Evolutionary conservation across 1,284 basidiomycete species (phyloP), one percentile per base, ranked within the genome.

Genomic region (Afroboletus lepidellus): DNA sequence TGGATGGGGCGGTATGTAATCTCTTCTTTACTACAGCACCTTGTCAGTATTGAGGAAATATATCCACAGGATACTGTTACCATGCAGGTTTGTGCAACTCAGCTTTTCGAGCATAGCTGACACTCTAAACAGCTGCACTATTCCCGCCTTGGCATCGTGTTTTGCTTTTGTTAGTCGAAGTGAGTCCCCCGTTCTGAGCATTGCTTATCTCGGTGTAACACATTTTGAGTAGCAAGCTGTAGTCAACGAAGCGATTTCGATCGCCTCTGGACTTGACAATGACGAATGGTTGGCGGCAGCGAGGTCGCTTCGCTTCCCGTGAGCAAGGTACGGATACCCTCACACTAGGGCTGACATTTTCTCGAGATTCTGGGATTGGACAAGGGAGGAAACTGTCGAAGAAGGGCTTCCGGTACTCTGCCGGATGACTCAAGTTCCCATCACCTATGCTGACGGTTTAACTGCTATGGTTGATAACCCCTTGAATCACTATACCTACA

Each of bases 71-170:
- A 1, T 60, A 60, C 25, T 60, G 59, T 48, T 58, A 55, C 16
- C 59, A 60, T 39, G 33, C 15, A 12, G 38, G 59, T 63, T 15
- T 12, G 56, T 46, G 5, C 5, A 8, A 29, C 2, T 12, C 5
- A 3, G 2, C 15, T 21, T 42, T 15, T 36, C 2, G 3, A 44
- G 7, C 2, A 8, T 7, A 9, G 6, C 21, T 63, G 37, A 60
- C 23, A 39, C 34, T 32, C 16, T 15, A 2, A 34, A 48, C 39
- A 60, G 59, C 56, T 24, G 44, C 58, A 20, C 13, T 63, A 13
- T 60, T 60, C 45, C 59, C 59, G 16, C 21, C 60, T 18, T 60
- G 59, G 59, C 59, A 60, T 8, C 58, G 59, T 24, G 38, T 60
- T 18, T 38, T 46, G 3, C 0, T 55, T n/a, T 11, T 63, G 41